These are phyloP conservation scores for Ophiostoma piceae DNA, from an alignment of 2,329 filamentous ascomycete genomes.

Conservation along the genomic window DNA sequence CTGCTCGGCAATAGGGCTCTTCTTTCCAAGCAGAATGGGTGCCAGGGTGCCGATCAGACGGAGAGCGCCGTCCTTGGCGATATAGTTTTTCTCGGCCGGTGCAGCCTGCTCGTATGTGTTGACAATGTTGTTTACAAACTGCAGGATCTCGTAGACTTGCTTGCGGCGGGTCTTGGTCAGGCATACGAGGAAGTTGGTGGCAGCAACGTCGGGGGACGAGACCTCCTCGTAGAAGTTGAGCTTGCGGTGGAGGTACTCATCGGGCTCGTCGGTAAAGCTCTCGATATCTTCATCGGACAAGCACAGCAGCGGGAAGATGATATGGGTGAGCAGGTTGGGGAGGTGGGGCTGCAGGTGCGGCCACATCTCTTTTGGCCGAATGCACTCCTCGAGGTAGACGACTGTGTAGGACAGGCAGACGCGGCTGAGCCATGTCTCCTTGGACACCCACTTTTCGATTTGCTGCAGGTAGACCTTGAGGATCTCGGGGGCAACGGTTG, in stretches of 20 bases:
- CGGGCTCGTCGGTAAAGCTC: conserved; percentile 87
- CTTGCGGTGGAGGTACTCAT: conserved; percentile 95
- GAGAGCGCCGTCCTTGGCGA: conserved; percentile 92
- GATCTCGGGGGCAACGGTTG: conserved; percentile 90
- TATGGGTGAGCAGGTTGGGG: conserved; percentile 85
- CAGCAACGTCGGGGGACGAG: conserved; percentile 88
- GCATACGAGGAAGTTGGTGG: conserved; percentile 92
- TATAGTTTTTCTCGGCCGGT: conserved; percentile 84
- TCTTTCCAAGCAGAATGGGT: conserved; percentile 92
- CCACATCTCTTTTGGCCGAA: conserved; percentile 97
- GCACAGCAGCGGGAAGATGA: conserved; percentile 93
- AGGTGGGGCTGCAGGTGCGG: conserved; percentile 86
- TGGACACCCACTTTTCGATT: conserved; percentile 96
- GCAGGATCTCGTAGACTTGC: conserved; percentile 90
- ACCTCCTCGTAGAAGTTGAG: conserved; percentile 98
- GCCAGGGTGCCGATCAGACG: conserved; percentile 96
- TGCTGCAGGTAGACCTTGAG: conserved; percentile 90
- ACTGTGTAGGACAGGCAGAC: conserved; percentile 89
- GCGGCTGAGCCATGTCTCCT: conserved; percentile 90
- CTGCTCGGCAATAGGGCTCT: conserved; percentile 94
- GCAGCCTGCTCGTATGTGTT: conserved; percentile 83
- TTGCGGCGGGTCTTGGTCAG: conserved; percentile 92
- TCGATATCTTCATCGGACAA: conserved; percentile 88
- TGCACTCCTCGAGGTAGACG: conserved; percentile 93
- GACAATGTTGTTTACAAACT: conserved; percentile 91